Base-by-base conservation (phyloP, 768 basidiomycete species). In the Butyriboletus loyo region DNA sequence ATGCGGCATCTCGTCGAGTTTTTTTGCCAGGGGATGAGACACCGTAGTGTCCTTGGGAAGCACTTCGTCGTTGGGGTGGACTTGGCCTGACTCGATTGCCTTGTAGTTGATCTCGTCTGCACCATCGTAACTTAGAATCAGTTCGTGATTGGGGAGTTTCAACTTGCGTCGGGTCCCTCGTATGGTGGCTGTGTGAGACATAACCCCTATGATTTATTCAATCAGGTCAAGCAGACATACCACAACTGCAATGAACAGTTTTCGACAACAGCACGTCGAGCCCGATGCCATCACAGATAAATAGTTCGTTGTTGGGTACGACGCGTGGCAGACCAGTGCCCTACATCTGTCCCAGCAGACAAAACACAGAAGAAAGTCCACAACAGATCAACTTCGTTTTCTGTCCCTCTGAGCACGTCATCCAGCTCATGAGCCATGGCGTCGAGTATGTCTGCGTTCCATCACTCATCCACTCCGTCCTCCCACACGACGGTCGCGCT, bases 271-370 rank as follows among this genome's bases (percentile, higher is more conserved):
- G 0, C 73, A 79, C 54, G 82, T 96, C 56, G 86, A 88, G 58
- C 83, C 84, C 17, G 92, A 95, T 72, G 85, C 83, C 2, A 70
- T 87, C 44, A 95, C 92, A 5, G 93, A 92, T 30, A 95, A 96
- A 71, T 78, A 84, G 65, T 73, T 93, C 46, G 55, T 84, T 17
- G 88, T 87, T 58, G 93, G 92, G 5, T 92, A 81, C 63, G 91
- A 93, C 66, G 7, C 69, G 69, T 17, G 78, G 85, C 11, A 75
- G 87, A 50, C 89, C 90, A 4, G 84, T 74, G 0, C 69, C 84
- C 37, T 92, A 92, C 69, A 78, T 92, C 75, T 72, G 73, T 37
- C 83, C 82, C 2, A 78, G 75, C 64, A 83, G 82, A 24, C 92
- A 94, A 68, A 94, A 93, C 67, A 93, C 92, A 0, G 77, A 81